These are phyloP conservation scores for Annulohypoxylon maeteangense DNA, from an alignment of 495 filamentous ascomycete species.

Conservation along the genomic window DNA sequence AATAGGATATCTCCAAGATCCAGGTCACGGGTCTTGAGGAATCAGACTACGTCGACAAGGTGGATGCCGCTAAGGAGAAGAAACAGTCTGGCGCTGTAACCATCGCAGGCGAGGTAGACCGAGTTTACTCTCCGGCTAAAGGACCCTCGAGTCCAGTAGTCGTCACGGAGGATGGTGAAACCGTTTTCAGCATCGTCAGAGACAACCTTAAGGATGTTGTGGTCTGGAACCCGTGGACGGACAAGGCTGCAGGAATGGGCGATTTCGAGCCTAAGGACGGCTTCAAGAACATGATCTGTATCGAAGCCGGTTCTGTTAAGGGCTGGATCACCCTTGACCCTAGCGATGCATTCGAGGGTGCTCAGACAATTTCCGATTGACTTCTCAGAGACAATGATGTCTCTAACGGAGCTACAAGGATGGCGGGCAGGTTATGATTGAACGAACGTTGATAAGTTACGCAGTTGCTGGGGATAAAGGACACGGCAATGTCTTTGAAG, in stretches of 20 bases:
- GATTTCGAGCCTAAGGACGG: constrained; percentile 92
- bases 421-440: constrained; percentile 27
- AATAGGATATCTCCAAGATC: constrained; percentile 77
- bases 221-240: constrained; percentile 97
- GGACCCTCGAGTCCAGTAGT: constrained; percentile 68
- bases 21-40: constrained; percentile 76
- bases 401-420: neutral
- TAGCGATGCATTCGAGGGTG: constrained; percentile 90
- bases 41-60: constrained; percentile 84
- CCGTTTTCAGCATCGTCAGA: constrained; percentile 75
- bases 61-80: constrained; percentile 66
- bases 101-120: constrained; percentile 82
- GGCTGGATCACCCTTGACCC: constrained; percentile 85
- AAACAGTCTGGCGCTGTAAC: constrained; percentile 65
- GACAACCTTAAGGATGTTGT: constrained; percentile 87
- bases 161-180: constrained; percentile 68
- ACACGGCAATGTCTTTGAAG: constrained; percentile 8
- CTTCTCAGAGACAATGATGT: constrained; percentile 7
- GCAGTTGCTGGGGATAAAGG: neutral
- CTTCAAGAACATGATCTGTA: constrained; percentile 90
- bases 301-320: constrained; percentile 87
- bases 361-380: constrained; percentile 72
- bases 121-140: constrained; percentile 70
- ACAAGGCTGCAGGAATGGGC: constrained; percentile 80
- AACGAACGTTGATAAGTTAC: neutral